Evolutionary conservation across 2,329 filamentous ascomycete species (phyloP), one percentile per base, ranked within the genome.

Genomic region (Thelonectria rubi): DNA sequence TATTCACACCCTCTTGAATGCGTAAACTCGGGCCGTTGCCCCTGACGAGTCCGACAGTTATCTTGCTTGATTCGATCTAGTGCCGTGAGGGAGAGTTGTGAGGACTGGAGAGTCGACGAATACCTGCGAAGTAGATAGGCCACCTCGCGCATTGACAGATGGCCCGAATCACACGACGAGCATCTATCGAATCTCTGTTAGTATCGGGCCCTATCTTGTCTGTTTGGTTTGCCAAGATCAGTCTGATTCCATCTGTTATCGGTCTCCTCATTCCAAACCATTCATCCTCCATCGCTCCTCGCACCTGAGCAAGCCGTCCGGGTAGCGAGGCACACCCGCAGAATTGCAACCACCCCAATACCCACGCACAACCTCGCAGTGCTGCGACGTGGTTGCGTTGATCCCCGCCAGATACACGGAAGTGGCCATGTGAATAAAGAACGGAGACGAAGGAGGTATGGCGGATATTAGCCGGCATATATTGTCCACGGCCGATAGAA

Each of bases 281-380:
- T 60, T 73, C 17, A 53, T 55, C 40, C 67, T 71, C 77, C 77
- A 78, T 32, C 56, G 65, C 47, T 72, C 68, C 55, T 78, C 75
- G n/a, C 75, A 79, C 43, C 71, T 69, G 5, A 69, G 68, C 52
- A 68, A 47, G 5, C 60, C 71, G 2, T 66, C 68, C 14, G 58
- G 64, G 18, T 80, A 80, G 11, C 77, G 72, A 15, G 77, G 76
- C 30, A 80, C 74, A 12, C 76, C 76, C 4, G 71, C 73, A n/a
- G 67, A 64, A 24, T 69, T 73, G 58, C 78, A 80, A 42, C 76
- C 76, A 17, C 63, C 68, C 78, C 78, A 80, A 55, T 80, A 80
- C 0, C 53, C 60, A 7, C 76, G 69, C 14, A 80, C 68, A 3
- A 73, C 63, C 5, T 74, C 70, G 47, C 78, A 79, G 20, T 80